A percentile compares a stretch with the other conserved stretches of the same genome.
Evolutionary conservation across 495 filamentous ascomycete species (phyloP).

Genomic region (Podospora pseudoanserina): DNA sequence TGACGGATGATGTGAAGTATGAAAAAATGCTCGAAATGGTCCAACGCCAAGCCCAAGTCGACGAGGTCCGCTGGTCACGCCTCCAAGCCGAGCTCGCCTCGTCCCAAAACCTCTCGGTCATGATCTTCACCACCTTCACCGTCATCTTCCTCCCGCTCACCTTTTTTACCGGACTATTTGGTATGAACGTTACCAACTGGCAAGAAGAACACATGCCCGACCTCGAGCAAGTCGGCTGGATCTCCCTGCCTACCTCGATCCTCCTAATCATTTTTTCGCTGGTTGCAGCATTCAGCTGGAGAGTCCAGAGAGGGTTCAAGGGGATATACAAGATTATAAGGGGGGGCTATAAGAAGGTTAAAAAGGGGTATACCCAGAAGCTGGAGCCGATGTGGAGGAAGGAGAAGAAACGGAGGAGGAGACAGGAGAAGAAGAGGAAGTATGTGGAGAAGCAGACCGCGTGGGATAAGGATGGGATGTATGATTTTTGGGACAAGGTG

Average conservation of each 20-base stretch:
- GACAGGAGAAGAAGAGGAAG: conserved; percentile 25
- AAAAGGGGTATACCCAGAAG: conserved; percentile 18
- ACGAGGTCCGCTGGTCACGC: conserved; percentile 62
- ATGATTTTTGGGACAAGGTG: conserved; percentile 46
- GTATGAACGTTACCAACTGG: conserved; percentile 65
- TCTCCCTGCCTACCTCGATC: conserved; percentile 41
- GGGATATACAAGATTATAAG: conserved; percentile 22
- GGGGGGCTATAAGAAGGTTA: conserved; percentile 9
- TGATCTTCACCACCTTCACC: conserved; percentile 69
- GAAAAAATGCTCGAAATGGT: conserved; percentile 66
- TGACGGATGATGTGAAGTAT: conserved; percentile 38
- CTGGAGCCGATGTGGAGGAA: conserved; percentile 31
- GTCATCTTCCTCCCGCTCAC: conserved; percentile 64
- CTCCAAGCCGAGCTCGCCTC: conserved; percentile 61
- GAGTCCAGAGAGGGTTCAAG: conserved; percentile 34
- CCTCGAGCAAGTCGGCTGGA: conserved; percentile 36
- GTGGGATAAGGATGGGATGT: conserved; percentile 33
- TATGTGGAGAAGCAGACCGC: conserved; percentile 19
- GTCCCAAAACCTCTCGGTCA: conserved; percentile 59
- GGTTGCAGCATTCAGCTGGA: conserved; percentile 41
- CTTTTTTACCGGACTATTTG: conserved; percentile 66
- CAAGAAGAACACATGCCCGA: conserved; percentile 40
- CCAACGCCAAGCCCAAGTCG: conserved; percentile 65
- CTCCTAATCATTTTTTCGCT: conserved; percentile 40
- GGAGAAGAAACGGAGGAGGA: conserved; percentile 26